These are phyloP conservation scores for Diaporthe citri DNA, from an alignment of 2,329 filamentous ascomycete species.

Conservation along the genomic window DNA sequence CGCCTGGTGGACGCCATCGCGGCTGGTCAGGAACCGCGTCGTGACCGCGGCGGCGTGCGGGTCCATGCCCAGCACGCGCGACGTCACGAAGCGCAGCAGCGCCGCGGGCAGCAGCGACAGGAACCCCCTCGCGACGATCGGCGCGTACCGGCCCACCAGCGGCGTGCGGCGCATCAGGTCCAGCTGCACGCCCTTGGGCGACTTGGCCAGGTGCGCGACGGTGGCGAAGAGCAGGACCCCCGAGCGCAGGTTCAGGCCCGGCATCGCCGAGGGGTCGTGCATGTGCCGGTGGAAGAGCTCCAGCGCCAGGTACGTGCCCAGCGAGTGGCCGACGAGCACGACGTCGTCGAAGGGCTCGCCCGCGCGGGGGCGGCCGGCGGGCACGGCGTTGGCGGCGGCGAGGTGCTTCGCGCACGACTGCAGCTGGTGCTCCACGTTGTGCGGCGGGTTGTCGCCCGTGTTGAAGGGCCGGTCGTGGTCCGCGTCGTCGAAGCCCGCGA, in stretches of 20 bases:
- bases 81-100: conserved; percentile 58
- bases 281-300: conserved; percentile 73
- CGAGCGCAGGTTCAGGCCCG: conserved; percentile 58
- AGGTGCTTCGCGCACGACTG: conserved; percentile 53
- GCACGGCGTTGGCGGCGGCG: conserved; percentile 50
- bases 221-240: conserved; percentile 81
- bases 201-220: conserved; percentile 76
- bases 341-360: conserved; percentile 66
- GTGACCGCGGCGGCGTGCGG: conserved; percentile 63
- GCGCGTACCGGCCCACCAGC: conserved; percentile 56
- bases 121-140: conserved; percentile 55
- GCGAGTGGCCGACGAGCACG: conserved; percentile 79
- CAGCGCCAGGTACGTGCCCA: conserved; percentile 79
- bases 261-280: conserved; percentile 49
- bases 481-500: conserved; percentile 69
- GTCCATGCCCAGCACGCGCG: conserved; percentile 61
- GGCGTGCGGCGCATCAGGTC: conserved; percentile 57
- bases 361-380: conserved; percentile 45
- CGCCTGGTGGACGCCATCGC: conserved; percentile 70
- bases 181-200: conserved; percentile 69
- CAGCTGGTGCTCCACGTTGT: conserved; percentile 67
- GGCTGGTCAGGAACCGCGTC: conserved; percentile 65
- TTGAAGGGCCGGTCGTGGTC: conserved; percentile 61
- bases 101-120: conserved; percentile 56
- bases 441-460: conserved; percentile 55